Evolutionary conservation across 805 yeast species (phyloP), one percentile per base, ranked within the genome.

Genomic region (Wickerhamomyces pijperi): DNA sequence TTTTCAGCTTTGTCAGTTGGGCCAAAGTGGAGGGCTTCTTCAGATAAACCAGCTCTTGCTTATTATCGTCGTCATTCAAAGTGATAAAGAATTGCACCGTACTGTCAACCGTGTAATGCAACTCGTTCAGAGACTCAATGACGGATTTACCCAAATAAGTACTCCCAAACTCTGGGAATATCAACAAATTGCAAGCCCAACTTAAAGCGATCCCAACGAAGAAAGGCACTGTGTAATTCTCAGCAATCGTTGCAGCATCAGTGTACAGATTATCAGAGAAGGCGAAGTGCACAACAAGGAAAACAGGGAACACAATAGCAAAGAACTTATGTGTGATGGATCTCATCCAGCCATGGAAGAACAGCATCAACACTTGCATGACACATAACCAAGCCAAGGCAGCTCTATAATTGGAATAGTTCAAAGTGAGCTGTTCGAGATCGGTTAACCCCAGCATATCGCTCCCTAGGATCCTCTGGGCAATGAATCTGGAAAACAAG

Each of bases 81-180:
- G 62, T 51, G 3, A 59, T 48, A 42, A 69, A 69, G 40, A 61
- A 65, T n/a, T 58, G 59, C 5, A 64, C 54, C 0, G 72, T 51
- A 7, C 54, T 49, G 36, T 63, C 64, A 13, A 69, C 42, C 14
- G 68, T 58, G n/a, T 40, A 41, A 16, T 68, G 68, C 3, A 69
- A 44, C 38, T 63, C 66, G 41, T 63, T 60, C 17, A 70, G 37
- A 0, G 68, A 54, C 29, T 60, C 60, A 0, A 65, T 52, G 6
- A 68, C 58, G 1, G 70, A 55, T 28, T 60, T 60, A 21, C 76
- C 76, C 12, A 72, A 47, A 45, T 63, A 68, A 0, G 70, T 61
- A 19, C 72, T 63, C 14, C 77, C 77, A 51, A 68, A 68, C 43
- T 72, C 77, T 2, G 77, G 77, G 44, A 68, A 71, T 12, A 72